Base-by-base conservation (phyloP, 1,284 basidiomycete genomes). In the Pseudozyma flocculosa region DNA sequence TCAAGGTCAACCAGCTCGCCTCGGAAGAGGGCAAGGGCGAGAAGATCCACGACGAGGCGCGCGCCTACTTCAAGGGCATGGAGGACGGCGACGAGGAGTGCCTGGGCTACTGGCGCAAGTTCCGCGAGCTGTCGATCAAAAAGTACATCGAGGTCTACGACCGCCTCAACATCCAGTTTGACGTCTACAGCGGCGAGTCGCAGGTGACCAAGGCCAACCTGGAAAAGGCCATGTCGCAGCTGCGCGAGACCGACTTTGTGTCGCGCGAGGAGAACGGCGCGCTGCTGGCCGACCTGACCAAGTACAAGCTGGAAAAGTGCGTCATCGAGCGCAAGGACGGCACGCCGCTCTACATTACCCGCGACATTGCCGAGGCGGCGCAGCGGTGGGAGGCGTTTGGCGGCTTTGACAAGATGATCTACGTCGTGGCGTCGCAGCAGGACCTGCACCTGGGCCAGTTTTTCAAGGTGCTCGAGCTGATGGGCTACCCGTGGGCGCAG, bases 261-360 rank as follows among this genome's bases (percentile, higher is more conserved):
- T 48, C 66, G 34, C 42, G 42, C 23, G 72, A 74, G 45, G 68
- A 74, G 38, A 77, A 77, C 53, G 75, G 73, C 22, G 75, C 75
- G n/a, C 32, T 63, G 38, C 54, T 77, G 2, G 65, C 68, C 48
- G 75, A 77, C 34, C 40, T 77, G 45, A 69, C 63, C 42, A 51
- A 60, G 44, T 77, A 74, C 73, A 77, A 77, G 68, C 67, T 98
- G 65, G 92, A 89, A 42, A 90, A 88, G 77, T 88, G 92, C 9
- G 89, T 98, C 54, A 83, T 98, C 83, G 89, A 72, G 96, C 97
- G 82, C 87, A 87, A 73, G 90, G 94, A 98, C 73, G 94, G 94
- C 22, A 96, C 94, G 7, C 90, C 90, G 0, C 93, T 97, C 68
- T 99, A 99, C 81, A 86, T 98, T 61, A 96, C 93, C n/a, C 90